Evolutionary conservation across 108 stramenopile species (phyloP), one percentile per base, ranked within the genome.

Genomic region (Asterionellopsis glacialis): DNA sequence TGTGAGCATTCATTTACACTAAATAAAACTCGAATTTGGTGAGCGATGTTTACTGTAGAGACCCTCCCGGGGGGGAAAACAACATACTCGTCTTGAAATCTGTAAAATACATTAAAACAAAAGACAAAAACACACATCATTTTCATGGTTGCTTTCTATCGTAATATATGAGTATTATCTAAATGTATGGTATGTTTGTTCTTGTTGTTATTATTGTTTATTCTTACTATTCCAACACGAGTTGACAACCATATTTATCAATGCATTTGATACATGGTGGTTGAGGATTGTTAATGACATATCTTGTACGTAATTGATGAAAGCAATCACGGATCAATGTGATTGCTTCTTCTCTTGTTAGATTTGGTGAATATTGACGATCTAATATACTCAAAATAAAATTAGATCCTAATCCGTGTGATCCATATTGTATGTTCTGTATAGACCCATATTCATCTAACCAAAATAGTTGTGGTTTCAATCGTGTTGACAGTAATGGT

Each of bases 181-280:
- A n/a, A n/a, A n/a, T n/a, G n/a, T n/a, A n/a, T n/a, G n/a, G n/a
- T n/a, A n/a, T n/a, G n/a, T n/a, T n/a, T n/a, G n/a, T n/a, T n/a
- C n/a, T n/a, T n/a, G n/a, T n/a, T n/a, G n/a, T n/a, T n/a, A n/a
- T n/a, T n/a, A n/a, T n/a, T n/a, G n/a, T n/a, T n/a, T n/a, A n/a
- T n/a, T n/a, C n/a, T n/a, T 33, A 33, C 7, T 33, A 33, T 33
- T 33, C 5, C 7, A 48, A 16, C 38, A 40, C 9, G 39, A 19
- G 28, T 10, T 22, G 70, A 56, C 79, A 69, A 18, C 79, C 79
- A 0, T 38, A 54, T 14, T 63, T 59, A 68, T 86, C 81, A 11
- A 90, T 65, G 63, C 89, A 90, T 63, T 90, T 90, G 72, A 90
- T 87, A 41, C 81, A 69, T 11, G 89, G 89, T 16, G 76, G 68